Base-by-base conservation (phyloP, 1,284 basidiomycete genomes). In the Tylopilus sp. region DNA sequence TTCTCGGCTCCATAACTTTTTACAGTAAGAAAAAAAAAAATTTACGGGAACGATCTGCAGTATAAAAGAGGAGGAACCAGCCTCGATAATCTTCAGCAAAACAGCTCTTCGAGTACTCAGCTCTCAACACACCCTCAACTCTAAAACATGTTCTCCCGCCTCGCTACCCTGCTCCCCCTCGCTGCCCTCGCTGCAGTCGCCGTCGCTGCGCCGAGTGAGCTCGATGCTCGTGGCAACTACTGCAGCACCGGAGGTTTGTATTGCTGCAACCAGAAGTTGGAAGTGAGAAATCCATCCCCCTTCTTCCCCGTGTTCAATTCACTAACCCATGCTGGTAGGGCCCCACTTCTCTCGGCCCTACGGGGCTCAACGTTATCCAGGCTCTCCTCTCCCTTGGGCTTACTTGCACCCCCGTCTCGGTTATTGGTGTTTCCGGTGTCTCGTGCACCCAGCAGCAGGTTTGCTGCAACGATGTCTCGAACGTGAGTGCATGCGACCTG, bases 61-160 rank as follows among this genome's bases (percentile, higher is more conserved):
- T 29, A 29, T 11, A 11, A 29, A 29, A 29, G 28, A 29, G 28
- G 36, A 23, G 37, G 23, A 25, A 9, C 15, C 37, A 26, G n/a
- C 37, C 3, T 15, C 5, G 3, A 8, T 26, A 25, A n/a, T 11
- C 25, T 26, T 28, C 36, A 25, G 13, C 36, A 38, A 26, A n/a
- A 16, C 25, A 38, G 15, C 2, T 15, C 21, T 25, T 25, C n/a
- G 16, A 23, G 7, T 16, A 8, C 3, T 41, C 31, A 41, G 12
- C 10, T 28, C 49, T 46, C 23, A 25, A 38, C 21, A 8, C 21
- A 21, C 29, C n/a, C 29, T 18, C 9, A 1, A 23, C 15, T 28
- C 19, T 9, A 5, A 25, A 30, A 28, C 40, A 53, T 53, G 52
- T 41, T 44, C 45, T 25, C 31, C n/a, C 44, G 38, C 13, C 1